Percentiles rank a stretch among this genome's conserved stretches.
Conservation (phyloP, 2,329 filamentous ascomycete genomes). For the Stemphylium beticola region DNA sequence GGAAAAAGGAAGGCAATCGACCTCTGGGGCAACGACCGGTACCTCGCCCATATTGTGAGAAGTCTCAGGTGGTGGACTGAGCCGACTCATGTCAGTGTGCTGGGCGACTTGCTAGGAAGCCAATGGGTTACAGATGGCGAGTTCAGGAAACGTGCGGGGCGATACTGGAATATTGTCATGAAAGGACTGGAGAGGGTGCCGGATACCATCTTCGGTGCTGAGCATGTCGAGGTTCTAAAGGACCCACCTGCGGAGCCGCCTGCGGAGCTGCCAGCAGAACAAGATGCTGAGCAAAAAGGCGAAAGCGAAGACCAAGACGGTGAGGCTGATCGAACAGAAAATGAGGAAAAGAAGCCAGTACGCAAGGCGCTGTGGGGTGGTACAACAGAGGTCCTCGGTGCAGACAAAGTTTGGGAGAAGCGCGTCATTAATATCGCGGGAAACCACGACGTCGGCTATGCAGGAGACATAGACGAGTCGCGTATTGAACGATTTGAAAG, state of each 20-base stretch:
- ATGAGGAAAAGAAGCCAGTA: constrained; percentile 14
- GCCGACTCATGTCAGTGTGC: constrained; percentile 85
- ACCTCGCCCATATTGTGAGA: constrained; percentile 90
- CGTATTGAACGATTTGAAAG: constrained; percentile 82
- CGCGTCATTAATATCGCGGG: constrained; percentile 88
- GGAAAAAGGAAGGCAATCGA: constrained; percentile 81
- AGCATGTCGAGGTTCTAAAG: background rate
- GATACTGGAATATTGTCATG: constrained; percentile 86
- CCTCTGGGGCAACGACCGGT: constrained; percentile 91
- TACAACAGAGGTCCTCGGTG: constrained; percentile 49
- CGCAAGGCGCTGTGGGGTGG: constrained; percentile 30
- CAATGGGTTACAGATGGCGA: constrained; percentile 92
- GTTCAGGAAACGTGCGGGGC: constrained; percentile 72
- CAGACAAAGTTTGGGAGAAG: constrained; percentile 68
- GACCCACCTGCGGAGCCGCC: background rate
- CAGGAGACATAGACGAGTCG: constrained; percentile 81
- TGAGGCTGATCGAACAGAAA: constrained; percentile 25
- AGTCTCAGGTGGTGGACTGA: constrained; percentile 81
- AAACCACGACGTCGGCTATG: constrained; percentile 97
- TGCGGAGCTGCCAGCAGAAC: background rate
- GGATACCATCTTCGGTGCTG: constrained; percentile 42
- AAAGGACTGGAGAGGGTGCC: constrained; percentile 68
- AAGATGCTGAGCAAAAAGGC: background rate
- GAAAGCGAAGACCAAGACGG: constrained; percentile 23
- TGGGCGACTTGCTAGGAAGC: constrained; percentile 90